These are phyloP conservation scores for Syncephalis fuscata DNA, from an alignment of 371 early-diverging fungal species.

Conservation along the genomic window DNA sequence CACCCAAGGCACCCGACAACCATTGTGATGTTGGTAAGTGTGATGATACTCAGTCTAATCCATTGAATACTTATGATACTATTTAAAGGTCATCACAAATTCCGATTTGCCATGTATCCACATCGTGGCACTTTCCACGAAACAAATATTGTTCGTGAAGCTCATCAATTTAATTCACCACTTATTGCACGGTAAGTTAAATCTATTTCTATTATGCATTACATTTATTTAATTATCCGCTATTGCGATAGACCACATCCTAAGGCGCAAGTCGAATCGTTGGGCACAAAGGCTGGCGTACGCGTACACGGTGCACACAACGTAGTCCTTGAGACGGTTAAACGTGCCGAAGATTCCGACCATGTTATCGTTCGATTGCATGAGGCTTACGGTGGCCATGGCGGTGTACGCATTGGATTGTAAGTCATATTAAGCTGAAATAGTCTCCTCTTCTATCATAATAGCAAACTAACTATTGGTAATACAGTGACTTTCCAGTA, in stretches of 20 bases:
- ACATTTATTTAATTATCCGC: background rate
- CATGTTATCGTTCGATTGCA: constrained; percentile 66
- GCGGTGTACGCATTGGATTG: no score
- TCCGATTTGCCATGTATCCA: constrained; percentile 83
- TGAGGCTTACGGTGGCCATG: constrained; percentile 86
- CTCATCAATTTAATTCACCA: constrained; percentile 78
- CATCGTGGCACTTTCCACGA: constrained; percentile 62
- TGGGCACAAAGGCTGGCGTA: background rate
- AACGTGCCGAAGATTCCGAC: constrained; percentile 63
- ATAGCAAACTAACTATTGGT: no score
- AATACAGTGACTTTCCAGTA: no score
- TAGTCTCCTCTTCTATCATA: no score
- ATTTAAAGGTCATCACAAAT: constrained; percentile 31
- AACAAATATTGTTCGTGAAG: constrained; percentile 66
- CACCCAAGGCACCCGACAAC: constrained; percentile 70
- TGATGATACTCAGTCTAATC: no score
- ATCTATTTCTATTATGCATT: background rate
- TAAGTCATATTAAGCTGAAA: no score
- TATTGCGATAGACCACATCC: no score
- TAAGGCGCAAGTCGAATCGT: background rate
- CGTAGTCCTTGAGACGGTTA: constrained; percentile 76
- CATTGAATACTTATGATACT: no score
- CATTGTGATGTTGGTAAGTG: constrained; percentile 37
- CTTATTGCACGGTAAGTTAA: constrained; percentile 33
- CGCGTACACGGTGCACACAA: constrained; percentile 23